Conservation (phyloP, 768 basidiomycete genomes). For the Porpolomopsis calyptriformis region DNA sequence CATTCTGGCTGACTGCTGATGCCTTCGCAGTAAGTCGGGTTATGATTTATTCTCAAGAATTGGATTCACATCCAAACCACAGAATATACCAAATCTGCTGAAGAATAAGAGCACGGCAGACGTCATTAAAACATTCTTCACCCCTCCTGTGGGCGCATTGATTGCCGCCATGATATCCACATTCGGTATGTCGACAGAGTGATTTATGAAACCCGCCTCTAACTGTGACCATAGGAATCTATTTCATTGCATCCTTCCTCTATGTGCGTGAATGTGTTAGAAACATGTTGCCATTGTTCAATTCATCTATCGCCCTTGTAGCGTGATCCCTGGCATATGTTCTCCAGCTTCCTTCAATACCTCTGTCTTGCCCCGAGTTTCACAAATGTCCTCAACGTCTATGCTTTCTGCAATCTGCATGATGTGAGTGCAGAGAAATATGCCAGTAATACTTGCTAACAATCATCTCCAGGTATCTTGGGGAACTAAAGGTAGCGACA, state of each 20-base stretch:
- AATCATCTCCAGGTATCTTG: slow-evolving; percentile 55
- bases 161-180: slow-evolving; percentile 85
- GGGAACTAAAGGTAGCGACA: slow-evolving; percentile 94
- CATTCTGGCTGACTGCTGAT: slow-evolving; percentile 70
- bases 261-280: slow-evolving; percentile 43
- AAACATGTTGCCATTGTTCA: not conserved
- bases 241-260: slow-evolving; percentile 73
- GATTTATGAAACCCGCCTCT: slow-evolving; percentile 13
- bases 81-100: slow-evolving; percentile 47
- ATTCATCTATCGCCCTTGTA: slow-evolving; percentile 31
- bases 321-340: slow-evolving; percentile 98
- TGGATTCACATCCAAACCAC: slow-evolving; percentile 14
- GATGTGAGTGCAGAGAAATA: slow-evolving; percentile 40
- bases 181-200: slow-evolving; percentile 42
- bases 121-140: slow-evolving; percentile 55
- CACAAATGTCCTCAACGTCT: slow-evolving; percentile 91
- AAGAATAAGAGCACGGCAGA: slow-evolving; percentile 36
- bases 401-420: slow-evolving; percentile 95
- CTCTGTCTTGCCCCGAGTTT: slow-evolving; percentile 85
- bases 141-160: slow-evolving; percentile 66
- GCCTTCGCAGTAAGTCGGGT: slow-evolving; percentile 75
- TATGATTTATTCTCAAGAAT: too few relatives aligned
- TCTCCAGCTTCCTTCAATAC: slow-evolving; percentile 89
- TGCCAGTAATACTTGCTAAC: slow-evolving; percentile 2
- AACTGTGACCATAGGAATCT: slow-evolving; percentile 43